Evolutionary conservation across 1,139 yeast species (phyloP), one percentile per base, ranked within the genome.

Genomic region (Candida glucosophila): DNA sequence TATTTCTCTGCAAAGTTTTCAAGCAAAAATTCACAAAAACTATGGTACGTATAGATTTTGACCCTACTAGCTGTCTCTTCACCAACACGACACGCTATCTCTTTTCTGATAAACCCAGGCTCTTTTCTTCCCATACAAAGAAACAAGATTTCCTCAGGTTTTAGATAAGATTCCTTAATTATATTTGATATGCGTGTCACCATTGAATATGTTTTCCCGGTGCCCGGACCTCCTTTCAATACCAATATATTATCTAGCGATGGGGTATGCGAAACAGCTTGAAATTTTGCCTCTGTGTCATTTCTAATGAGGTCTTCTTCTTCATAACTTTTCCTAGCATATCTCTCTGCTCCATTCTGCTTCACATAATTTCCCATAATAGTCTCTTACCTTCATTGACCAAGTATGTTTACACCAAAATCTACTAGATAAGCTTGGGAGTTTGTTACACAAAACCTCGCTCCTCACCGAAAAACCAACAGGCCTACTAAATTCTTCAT

Each of bases 41-140:
- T 67, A 47, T 78, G 88, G 41, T 80, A 75, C 0, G 90, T 77
- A 32, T 63, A 58, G 2, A 74, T 53, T 16, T 62, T 58, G 4
- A 76, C 49, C 11, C 45, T 37, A 1, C 36, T 30, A 0, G 65
- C 55, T n/a, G n/a, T n/a, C 4, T 49, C 19, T 1, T 49, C 55
- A 2, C 33, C 37, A 2, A 68, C 70, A 12, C 17, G 11, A n/a
- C 7, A 10, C 8, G 13, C 12, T 15, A 71, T 36, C 0, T 58
- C 31, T 0, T 34, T 34, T 0, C 31, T 22, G 10, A 81, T 49
- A 14, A 76, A 68, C 20, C 61, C 61, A 1, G 78, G 85, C 0
- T 88, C 74, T 28, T 79, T 57, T 38, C 78, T 80, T 8, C 92
- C 78, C 67, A 80, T 63, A 4, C 86, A 74, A 6, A 81, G 52